Base-by-base conservation (phyloP, 495 filamentous ascomycete genomes). In the Aspergillus biplanus region DNA sequence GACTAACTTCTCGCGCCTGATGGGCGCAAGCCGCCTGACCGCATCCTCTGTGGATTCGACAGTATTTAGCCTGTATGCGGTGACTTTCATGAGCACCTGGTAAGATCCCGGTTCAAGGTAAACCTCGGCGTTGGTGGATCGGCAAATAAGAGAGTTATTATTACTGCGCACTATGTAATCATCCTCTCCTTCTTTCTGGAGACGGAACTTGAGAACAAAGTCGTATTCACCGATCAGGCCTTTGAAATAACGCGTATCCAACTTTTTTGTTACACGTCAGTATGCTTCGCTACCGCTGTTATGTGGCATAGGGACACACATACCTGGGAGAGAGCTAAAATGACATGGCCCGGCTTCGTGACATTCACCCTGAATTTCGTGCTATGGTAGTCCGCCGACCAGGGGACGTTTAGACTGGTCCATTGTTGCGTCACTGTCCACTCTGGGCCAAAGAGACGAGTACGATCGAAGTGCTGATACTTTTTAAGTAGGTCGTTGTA, bases 371-470 rank as follows among this genome's bases (percentile, higher is more conserved):
- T 75, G 71, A 96, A 97, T 61, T 92, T 91, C 21, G 91, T 94
- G 65, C 89, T 84, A 64, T 93, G 88, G 68, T 96, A 97, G 62
- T 93, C 91, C 4, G 87, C 83, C 18, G 86, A 89, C 92, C 92
- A 97, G 2, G 94, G 91, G 6, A 97, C 89, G 44, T 87, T 86
- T 27, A 97, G 75, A 0, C 85, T 90, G 0, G 92, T 92, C 94
- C 94, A 97, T 57, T 90, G 86, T 59, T 91, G 89, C 0, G 90
- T 86, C 35, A 97, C 82, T 21, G 85, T 89, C 93, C 93, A 97
- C 31, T 89, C 85, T 0, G 83, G 78, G n/a, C 88, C 89, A 64
- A 97, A 97, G 0, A 97, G 84, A n/a, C 94, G 85, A 1, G 93
- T 97, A 31, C 92, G 88, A 66, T 95, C 89, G 55, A 97, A 90